phyloP scores from a whole-genome alignment of 208 protist species.

The Trypanosoma scelopori region DNA sequence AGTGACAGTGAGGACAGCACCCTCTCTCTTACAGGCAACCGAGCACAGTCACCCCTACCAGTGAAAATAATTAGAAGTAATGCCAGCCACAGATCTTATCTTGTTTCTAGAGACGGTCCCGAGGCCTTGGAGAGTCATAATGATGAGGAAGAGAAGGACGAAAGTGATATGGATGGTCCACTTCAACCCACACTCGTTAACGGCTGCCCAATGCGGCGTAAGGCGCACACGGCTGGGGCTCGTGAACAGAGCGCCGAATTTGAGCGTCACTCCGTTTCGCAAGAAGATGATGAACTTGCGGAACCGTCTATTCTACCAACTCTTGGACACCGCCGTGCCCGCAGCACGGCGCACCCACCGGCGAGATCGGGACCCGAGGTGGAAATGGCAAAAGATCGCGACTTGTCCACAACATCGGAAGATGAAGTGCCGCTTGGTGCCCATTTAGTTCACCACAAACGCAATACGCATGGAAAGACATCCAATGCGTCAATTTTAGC shows the following conservation, averaged over 20 bases:
- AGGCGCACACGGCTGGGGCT: background rate
- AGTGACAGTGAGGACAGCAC: constrained; percentile 4
- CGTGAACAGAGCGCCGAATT: background rate
- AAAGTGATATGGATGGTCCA: constrained; percentile 3
- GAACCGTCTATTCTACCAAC: background rate
- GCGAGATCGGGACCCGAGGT: background rate
- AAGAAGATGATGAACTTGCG: background rate
- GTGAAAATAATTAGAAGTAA: constrained; percentile 12
- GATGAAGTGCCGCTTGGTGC: constrained; percentile 24
- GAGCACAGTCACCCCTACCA: background rate
- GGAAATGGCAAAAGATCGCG: background rate
- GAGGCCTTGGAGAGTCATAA: background rate
- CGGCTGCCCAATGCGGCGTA: background rate
- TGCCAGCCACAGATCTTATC: background rate
- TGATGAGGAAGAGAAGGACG: constrained; percentile 3
- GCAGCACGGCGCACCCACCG: background rate
- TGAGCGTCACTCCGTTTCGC: background rate
- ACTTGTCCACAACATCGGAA: constrained; percentile 1
- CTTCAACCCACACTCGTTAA: background rate
- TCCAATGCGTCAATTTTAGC: constrained; percentile 6
- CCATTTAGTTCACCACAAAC: background rate
- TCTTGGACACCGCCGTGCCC: background rate
- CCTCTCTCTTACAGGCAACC: background rate
- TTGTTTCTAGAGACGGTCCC: background rate
- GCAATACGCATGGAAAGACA: background rate